Evolutionary conservation across 2,329 filamentous ascomycete species (phyloP), one percentile per base, ranked within the genome.

Genomic region (Graphilbum sp.): DNA sequence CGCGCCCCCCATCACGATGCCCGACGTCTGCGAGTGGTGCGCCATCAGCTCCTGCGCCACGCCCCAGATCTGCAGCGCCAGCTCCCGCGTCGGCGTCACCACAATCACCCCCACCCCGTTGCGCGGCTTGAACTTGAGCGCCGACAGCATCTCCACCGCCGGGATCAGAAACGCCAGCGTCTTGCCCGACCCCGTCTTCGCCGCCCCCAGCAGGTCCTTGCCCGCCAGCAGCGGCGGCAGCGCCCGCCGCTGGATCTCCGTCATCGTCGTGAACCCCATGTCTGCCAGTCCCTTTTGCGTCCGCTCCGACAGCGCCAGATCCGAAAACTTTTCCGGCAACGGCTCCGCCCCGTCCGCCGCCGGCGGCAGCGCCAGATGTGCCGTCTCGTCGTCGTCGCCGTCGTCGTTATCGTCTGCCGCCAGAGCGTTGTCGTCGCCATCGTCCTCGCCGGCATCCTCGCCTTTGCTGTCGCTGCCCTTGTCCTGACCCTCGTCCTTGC

Each of bases 251-350:
- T 96, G 90, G 48, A 96, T 95, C 56, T 90, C 83, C 1, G 90
- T 96, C 87, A 98, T 95, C 35, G 70, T 87, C 52, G 81, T 78
- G 55, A 96, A 95, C 13, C 82, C 82, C 88, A 98, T 96, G 46
- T 81, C 83, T 41, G 77, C 53, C 49, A 95, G 86, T 9, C 86
- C 87, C 61, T 80, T 75, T 69, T 87, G 80, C 0, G 86, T 95
- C 59, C 83, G 86, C 19, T 87, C 80, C 2, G 84, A 90, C 11
- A 98, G 69, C 39, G 82, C 82, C 45, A 98, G 66, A 47, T 96
- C 80, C 25, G 73, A 62, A 53, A 95, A 94, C 37, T 75, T 74
- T 6, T 8, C n/a, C 19, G 31, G 6, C 5, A 16, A 29, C 21
- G 23, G n/a, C 51, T 78, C 65, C 18, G 78, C 75, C 40, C 79